These are phyloP conservation scores for Paspalum notatum DNA, from an alignment of 176 grass and related monocot genomes.

Conservation along the genomic window DNA sequence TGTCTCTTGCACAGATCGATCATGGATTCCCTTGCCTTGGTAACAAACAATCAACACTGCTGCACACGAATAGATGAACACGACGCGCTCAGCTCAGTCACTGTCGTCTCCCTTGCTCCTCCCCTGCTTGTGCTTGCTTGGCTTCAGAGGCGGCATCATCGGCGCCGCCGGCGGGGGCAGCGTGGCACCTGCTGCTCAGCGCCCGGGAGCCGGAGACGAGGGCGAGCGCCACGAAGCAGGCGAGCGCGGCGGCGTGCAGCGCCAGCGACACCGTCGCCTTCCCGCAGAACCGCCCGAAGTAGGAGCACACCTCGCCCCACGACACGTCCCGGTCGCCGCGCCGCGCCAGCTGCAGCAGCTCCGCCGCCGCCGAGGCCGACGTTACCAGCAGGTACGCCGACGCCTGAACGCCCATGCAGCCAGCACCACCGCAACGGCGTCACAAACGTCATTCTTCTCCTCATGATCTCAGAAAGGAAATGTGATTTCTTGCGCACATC, in stretches of 20 bases:
- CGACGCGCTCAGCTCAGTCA: neutral
- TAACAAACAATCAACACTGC: too few species aligned
- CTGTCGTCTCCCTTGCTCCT: constrained; percentile 30
- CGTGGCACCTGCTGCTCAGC: constrained; percentile 67
- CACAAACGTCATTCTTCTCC: too few species aligned
- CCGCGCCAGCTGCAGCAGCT: constrained; percentile 76
- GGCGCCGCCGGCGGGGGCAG: neutral
- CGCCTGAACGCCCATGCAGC: constrained; percentile 49
- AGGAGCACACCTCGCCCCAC: constrained; percentile 95
- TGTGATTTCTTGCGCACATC: too few species aligned
- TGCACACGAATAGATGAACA: too few species aligned
- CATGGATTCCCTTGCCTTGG: too few species aligned
- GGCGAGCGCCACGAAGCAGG: constrained; percentile 75
- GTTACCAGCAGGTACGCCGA: constrained; percentile 81
- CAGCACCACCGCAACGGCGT: too few species aligned
- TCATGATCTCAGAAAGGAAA: too few species aligned
- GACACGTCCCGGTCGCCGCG: constrained; percentile 68
- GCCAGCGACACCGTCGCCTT: constrained; percentile 66
- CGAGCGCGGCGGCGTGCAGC: constrained; percentile 66
- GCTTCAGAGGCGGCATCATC: neutral
- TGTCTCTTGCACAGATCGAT: too few species aligned
- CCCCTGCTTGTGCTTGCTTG: neutral
- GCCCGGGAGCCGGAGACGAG: constrained; percentile 71
- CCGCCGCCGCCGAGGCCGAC: constrained; percentile 70
- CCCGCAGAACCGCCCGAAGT: constrained; percentile 83